These are phyloP conservation scores for Penicillium pulvis DNA, from an alignment of 495 filamentous ascomycete species.

Conservation along the genomic window DNA sequence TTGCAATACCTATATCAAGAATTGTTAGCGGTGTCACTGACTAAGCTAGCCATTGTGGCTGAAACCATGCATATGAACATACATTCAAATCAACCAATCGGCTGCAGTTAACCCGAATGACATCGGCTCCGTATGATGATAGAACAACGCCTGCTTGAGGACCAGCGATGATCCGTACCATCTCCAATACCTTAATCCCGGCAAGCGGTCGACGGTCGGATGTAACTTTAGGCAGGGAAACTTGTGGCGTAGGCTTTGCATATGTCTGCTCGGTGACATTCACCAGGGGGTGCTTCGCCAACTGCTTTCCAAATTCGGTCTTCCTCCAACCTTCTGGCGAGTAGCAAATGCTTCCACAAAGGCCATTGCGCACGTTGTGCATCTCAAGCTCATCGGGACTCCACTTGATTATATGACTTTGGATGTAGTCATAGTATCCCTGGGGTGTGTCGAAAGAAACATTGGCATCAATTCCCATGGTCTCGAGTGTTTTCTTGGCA, in stretches of 20 bases:
- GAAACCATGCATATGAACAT: background rate
- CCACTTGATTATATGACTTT: constrained; percentile 27
- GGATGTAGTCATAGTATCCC: constrained; percentile 23
- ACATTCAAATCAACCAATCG: constrained; percentile 48
- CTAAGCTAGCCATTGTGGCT: background rate
- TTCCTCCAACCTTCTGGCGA: constrained; percentile 33
- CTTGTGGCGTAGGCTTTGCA: constrained; percentile 21
- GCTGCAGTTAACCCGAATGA: constrained; percentile 58
- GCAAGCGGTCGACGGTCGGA: constrained; percentile 47
- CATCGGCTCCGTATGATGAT: constrained; percentile 59
- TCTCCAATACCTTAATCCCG: constrained; percentile 60
- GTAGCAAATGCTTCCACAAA: constrained; percentile 40
- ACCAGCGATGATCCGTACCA: constrained; percentile 61
- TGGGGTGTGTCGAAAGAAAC: constrained; percentile 5
- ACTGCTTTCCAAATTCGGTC: constrained; percentile 28
- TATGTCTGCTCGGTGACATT: constrained; percentile 20
- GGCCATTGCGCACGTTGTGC: constrained; percentile 31
- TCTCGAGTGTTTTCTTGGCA: constrained; percentile 20
- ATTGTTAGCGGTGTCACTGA: background rate
- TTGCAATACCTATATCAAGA: constrained; percentile 37
- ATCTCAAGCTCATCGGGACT: constrained; percentile 39
- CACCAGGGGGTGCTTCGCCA: constrained; percentile 27
- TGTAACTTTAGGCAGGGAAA: constrained; percentile 11
- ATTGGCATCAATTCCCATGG: constrained; percentile 29
- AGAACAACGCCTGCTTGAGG: constrained; percentile 53